These are phyloP conservation scores for Physcia stellaris DNA, from an alignment of 495 filamentous ascomycete genomes.

Conservation along the genomic window DNA sequence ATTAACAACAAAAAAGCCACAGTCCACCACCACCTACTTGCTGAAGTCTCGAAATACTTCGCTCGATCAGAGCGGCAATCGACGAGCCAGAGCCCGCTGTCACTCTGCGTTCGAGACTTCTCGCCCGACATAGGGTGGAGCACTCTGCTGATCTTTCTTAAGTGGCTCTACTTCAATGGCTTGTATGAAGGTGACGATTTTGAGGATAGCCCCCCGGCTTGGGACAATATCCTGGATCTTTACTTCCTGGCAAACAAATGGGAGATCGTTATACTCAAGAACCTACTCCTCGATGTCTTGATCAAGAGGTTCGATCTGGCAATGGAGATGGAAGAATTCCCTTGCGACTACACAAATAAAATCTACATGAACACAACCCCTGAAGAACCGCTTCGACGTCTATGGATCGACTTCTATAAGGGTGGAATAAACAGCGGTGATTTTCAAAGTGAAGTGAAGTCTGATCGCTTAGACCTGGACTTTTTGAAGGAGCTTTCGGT, in stretches of 20 bases:
- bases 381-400: not conserved
- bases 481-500: not conserved
- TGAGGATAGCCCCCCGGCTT: not conserved
- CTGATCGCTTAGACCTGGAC: not conserved
- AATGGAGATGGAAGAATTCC: not conserved
- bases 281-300: not conserved
- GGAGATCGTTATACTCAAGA: not conserved
- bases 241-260: not conserved
- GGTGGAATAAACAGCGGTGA: not conserved
- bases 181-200: not conserved
- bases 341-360: not conserved
- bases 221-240: not conserved
- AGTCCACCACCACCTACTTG: no score
- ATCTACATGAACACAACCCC: not conserved
- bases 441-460: not conserved
- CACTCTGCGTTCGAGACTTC: not conserved
- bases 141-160: not conserved
- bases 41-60: no score
- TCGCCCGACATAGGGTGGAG: not conserved
- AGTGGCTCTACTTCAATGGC: constrained; percentile 1
- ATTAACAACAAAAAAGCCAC: no score
- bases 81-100: not conserved
- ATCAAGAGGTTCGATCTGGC: not conserved
- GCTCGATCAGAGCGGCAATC: no score
- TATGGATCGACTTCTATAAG: constrained; percentile 1